Percentiles rank a stretch among this genome's conserved stretches.
Evolutionary conservation across 192 early-diverging fungal genomes (phyloP).

Genomic region (Dissophora globulifera): DNA sequence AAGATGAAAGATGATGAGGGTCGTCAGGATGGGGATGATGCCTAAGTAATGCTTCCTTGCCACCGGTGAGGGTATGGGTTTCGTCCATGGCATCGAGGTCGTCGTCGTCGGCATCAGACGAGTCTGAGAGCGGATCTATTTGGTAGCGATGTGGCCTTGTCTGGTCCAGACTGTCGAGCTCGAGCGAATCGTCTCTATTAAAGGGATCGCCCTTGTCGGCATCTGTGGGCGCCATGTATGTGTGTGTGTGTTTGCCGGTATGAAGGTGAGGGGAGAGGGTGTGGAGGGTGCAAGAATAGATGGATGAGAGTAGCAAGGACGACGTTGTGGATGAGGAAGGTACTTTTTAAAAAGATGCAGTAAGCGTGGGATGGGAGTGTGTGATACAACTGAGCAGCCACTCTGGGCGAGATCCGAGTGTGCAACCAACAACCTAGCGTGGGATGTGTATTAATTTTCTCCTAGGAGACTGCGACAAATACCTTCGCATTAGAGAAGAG

Average conservation of each 20-base stretch:
- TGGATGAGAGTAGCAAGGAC: too few relatives aligned
- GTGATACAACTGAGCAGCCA: too few relatives aligned
- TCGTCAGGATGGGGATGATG: conserved; percentile 14
- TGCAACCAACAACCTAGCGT: too few relatives aligned
- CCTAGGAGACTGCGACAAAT: too few relatives aligned
- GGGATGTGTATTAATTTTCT: too few relatives aligned
- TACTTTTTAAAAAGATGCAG: too few relatives aligned
- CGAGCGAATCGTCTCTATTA: conserved; percentile 37
- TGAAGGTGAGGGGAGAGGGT: too few relatives aligned
- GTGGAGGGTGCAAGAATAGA: too few relatives aligned
- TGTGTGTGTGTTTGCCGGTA: not conserved
- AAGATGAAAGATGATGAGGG: not conserved
- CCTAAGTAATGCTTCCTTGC: conserved; percentile 42
- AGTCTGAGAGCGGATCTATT: conserved; percentile 53
- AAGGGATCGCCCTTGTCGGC: conserved; percentile 40
- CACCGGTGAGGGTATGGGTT: conserved; percentile 32
- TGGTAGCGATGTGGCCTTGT: conserved; percentile 31
- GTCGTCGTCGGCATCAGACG: conserved; percentile 47
- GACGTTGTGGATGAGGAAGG: too few relatives aligned
- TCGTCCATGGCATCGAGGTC: conserved; percentile 27
- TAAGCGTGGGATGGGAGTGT: too few relatives aligned
- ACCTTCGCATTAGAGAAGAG: too few relatives aligned
- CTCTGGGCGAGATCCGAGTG: too few relatives aligned
- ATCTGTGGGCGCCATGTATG: conserved; percentile 5
- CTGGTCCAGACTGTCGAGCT: conserved; percentile 35